phyloP scores from a whole-genome alignment of 257 asterid genomes.

The Solanum chilense region DNA sequence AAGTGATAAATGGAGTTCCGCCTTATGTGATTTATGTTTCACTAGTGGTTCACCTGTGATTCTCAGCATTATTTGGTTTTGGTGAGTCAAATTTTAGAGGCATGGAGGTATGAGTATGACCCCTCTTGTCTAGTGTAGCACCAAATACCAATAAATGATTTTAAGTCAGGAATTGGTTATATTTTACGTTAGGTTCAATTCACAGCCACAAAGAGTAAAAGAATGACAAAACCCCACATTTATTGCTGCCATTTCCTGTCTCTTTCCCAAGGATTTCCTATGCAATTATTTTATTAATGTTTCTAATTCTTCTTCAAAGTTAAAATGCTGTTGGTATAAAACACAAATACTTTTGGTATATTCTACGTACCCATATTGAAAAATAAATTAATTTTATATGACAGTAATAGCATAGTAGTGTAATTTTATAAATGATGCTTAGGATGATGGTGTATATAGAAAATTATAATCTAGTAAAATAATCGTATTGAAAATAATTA shows the following conservation, averaged over 20 bases:
- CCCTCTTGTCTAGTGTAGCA: not conserved
- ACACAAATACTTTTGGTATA: not conserved
- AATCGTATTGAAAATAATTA: too few relatives aligned
- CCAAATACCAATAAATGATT: not conserved
- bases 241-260: not conserved
- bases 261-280: not conserved
- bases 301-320: not conserved
- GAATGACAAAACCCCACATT: not conserved
- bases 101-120: not conserved
- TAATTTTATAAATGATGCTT: not conserved
- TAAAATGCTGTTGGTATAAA: not conserved
- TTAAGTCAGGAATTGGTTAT: not conserved
- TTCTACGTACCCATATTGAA: not conserved
- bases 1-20: not conserved
- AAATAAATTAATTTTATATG: too few relatives aligned
- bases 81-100: not conserved
- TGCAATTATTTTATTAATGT: not conserved
- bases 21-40: not conserved
- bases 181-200: not conserved
- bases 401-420: too few relatives aligned
- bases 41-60: not conserved
- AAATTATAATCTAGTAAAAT: fast-evolving
- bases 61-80: not conserved
- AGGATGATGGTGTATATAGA: not conserved
- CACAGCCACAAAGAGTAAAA: not conserved